Base-by-base conservation (phyloP, 345 rosid genomes). In the Salix purpurea region DNA sequence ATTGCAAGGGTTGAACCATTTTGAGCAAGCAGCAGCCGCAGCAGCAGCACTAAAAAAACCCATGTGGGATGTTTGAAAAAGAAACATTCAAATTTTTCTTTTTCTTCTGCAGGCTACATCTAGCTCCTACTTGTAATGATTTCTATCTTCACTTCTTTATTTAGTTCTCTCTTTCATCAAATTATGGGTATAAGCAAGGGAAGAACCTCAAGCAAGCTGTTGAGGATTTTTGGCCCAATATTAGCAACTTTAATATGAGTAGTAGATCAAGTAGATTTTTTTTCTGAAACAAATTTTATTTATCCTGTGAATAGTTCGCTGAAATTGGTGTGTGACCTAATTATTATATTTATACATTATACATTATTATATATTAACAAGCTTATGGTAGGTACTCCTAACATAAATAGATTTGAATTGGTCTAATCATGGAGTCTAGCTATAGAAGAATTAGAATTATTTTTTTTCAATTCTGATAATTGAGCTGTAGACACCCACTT, bases 31-130 rank as follows among this genome's bases (percentile, higher is more conserved):
- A 54, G 72, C 83, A 73, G 75, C 48, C 36, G 72, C 83, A 73
- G 74, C 77, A 9, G 72, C 83, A 73, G 74, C 77, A 9, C 3
- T 77, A 80, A 84, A 82, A 77, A 86, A 88, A 81, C 58, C 88
- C 13, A 72, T 83, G 69, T 88, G 91, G 89, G 86, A 82, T 48
- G 79, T 75, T 69, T 83, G 71, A 77, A 56, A 50, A 39, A 5
- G 39, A 36, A 36, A 7, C 2, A 21, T 18, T 7, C n/a, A 58
- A 2, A 23, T 0, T 26, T 70, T 21, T 42, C 56, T 32, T 23
- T 64, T 26, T 23, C 26, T 65, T 13, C 18, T 18, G 19, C 23
- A 7, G 18, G 21, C 5, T 67, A 19, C 28, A 65, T 18, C 6
- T 48, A 24, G 50, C 30, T 62, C 34, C 34, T 52, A 26, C n/a